Percentiles rank a stretch among this genome's conserved stretches.
Conservation (phyloP, 306 rosid genomes). For the Begonia peltatifolia region DNA sequence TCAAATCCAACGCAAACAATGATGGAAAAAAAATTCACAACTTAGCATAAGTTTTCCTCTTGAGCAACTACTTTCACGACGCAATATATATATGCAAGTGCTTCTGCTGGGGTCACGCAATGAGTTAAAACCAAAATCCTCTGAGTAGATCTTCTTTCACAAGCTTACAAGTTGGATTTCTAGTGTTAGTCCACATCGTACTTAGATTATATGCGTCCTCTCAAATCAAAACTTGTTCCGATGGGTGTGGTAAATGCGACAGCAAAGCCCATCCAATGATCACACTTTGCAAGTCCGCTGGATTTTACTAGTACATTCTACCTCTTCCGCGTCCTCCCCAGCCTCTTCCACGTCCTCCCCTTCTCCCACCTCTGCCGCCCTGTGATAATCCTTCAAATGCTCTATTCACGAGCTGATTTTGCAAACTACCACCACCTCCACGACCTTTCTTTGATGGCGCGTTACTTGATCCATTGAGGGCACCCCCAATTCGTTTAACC, state of each 20-base stretch:
- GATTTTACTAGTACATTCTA: conserved; percentile 40
- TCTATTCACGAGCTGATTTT: conserved; percentile 74
- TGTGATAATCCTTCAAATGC: conserved; percentile 72
- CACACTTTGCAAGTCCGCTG: no score
- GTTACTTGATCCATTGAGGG: conserved; percentile 46
- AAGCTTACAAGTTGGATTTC: conserved; percentile 8
- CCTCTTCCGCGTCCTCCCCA: conserved; percentile 78
- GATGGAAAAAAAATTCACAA: no score
- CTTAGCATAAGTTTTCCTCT: no score
- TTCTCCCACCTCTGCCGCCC: conserved; percentile 43
- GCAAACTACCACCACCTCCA: conserved; percentile 63
- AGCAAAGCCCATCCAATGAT: conserved; percentile 21
- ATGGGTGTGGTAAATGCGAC: not conserved
- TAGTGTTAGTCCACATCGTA: conserved; percentile 8
- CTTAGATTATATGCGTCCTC: conserved; percentile 16
- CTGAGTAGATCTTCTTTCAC: conserved; percentile 2
- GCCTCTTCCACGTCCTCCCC: conserved; percentile 63
- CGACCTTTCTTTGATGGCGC: conserved; percentile 56
- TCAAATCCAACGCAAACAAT: no score
- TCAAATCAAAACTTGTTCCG: conserved; percentile 30
- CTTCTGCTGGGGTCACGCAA: not conserved
- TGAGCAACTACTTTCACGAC: no score
- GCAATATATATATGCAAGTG: no score
- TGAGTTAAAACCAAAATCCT: conserved; percentile 2
- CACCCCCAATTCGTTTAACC: conserved; percentile 57